Conservation (phyloP, 2,329 filamentous ascomycete species). For the Verticillium albo-atrum region DNA sequence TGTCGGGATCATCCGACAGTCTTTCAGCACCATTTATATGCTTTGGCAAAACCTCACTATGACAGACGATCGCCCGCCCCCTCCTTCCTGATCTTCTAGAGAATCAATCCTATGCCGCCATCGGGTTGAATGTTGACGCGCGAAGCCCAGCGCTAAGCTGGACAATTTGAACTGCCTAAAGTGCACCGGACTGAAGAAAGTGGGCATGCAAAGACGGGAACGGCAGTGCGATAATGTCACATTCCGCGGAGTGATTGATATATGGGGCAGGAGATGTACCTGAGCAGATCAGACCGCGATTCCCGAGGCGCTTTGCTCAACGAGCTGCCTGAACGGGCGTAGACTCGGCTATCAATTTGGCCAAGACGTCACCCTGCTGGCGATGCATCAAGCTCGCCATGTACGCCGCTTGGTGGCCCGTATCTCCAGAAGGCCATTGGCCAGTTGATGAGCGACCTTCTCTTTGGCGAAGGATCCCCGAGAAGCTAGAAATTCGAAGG, state of each 20-base stretch:
- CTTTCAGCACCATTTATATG: background rate
- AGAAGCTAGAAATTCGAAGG: background rate
- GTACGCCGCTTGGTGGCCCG: background rate
- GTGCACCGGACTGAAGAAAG: background rate
- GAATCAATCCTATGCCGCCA: background rate
- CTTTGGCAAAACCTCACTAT: no score
- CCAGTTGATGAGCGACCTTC: background rate
- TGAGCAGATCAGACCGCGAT: conserved; percentile 13
- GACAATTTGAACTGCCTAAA: background rate
- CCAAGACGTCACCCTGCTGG: background rate
- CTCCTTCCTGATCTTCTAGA: background rate
- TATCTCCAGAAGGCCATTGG: background rate
- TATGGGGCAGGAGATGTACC: conserved; percentile 11
- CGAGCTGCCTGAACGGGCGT: conserved; percentile 9
- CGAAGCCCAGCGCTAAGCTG: background rate
- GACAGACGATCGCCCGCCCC: no score
- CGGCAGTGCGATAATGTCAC: background rate
- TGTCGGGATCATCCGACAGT: background rate
- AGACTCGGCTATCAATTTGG: conserved; percentile 5
- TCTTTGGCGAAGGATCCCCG: background rate
- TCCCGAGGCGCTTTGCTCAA: conserved; percentile 2
- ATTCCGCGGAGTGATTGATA: conserved; percentile 5
- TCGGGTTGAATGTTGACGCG: background rate
- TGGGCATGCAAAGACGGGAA: conserved; percentile 6
- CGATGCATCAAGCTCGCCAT: background rate